These are phyloP conservation scores for Komagataella populi DNA, from an alignment of 805 yeast genomes.

Conservation along the genomic window DNA sequence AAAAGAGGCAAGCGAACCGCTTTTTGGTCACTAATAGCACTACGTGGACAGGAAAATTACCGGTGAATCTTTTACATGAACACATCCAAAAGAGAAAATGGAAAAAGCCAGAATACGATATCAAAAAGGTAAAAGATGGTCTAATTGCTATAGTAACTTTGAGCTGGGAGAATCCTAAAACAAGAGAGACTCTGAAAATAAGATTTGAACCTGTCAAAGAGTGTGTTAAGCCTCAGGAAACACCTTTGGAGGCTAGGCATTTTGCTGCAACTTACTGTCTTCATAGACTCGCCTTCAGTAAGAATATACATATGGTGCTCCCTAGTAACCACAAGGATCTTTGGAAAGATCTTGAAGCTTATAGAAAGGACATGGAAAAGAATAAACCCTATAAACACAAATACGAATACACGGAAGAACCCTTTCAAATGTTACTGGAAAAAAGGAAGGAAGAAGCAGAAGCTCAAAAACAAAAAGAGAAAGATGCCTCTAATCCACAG, in stretches of 20 bases:
- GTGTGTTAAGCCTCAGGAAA: conserved; percentile 50
- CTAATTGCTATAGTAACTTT: conserved; percentile 52
- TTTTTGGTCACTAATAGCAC: conserved; percentile 49
- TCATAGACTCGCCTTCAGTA: conserved; percentile 65
- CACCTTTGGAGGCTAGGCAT: conserved; percentile 84
- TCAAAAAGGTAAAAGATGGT: conserved; percentile 34
- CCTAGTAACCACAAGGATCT: conserved; percentile 71
- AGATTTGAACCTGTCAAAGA: conserved; percentile 38
- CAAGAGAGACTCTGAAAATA: conserved; percentile 50
- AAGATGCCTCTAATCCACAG: conserved; percentile 22
- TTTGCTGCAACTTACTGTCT: conserved; percentile 81
- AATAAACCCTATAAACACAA: conserved; percentile 34
- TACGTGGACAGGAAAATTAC: conserved; percentile 93
- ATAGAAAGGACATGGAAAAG: conserved; percentile 34
- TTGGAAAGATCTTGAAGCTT: conserved; percentile 63
- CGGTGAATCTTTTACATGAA: conserved; percentile 76
- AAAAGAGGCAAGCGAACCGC: conserved; percentile 14
- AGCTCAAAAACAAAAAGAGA: conserved; percentile 21
- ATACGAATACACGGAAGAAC: conserved; percentile 51
- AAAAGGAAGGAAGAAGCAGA: conserved; percentile 38
- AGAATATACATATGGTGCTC: conserved; percentile 75
- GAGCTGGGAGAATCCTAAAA: conserved; percentile 68
- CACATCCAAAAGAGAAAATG: conserved; percentile 81
- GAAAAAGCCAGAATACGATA: conserved; percentile 74
- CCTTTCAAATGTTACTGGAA: conserved; percentile 59